These are phyloP conservation scores for Casuarina glauca DNA, from an alignment of 306 rosid genomes.

Conservation along the genomic window DNA sequence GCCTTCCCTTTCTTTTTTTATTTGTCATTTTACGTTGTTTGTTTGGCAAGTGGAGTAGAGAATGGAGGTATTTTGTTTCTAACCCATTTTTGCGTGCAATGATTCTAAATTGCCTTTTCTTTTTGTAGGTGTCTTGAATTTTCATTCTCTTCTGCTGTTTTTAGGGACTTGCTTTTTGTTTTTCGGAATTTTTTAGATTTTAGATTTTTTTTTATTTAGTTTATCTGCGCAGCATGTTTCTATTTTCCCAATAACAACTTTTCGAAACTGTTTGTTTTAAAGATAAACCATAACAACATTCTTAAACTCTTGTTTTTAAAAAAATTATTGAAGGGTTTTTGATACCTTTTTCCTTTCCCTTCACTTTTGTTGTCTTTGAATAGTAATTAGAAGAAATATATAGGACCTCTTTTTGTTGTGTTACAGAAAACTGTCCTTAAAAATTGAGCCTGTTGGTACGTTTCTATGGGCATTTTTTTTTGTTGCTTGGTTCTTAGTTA, in stretches of 20 bases:
- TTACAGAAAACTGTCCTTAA: no score
- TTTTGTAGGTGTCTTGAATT: background rate
- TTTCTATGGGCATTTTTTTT: background rate
- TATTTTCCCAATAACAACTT: background rate
- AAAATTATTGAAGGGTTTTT: no score
- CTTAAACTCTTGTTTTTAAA: no score
- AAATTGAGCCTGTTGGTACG: background rate
- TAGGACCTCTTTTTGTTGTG: no score
- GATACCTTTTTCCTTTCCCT: no score
- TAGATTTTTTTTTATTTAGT: background rate
- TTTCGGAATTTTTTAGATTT: background rate
- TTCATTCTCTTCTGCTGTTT: background rate
- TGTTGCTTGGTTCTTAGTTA: background rate
- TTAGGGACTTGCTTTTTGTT: no score
- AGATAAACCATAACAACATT: no score
- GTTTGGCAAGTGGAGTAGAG: background rate
- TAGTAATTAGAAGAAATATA: no score
- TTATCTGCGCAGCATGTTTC: background rate
- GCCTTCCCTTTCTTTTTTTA: background rate
- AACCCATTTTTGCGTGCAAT: conserved; percentile 43
- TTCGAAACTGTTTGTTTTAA: background rate
- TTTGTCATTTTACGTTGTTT: background rate
- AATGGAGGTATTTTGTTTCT: background rate
- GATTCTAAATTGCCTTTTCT: conserved; percentile 22
- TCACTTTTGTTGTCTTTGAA: no score